Conservation (phyloP, 208 protist genomes). For the Acanthamoeba healyi region DNA sequence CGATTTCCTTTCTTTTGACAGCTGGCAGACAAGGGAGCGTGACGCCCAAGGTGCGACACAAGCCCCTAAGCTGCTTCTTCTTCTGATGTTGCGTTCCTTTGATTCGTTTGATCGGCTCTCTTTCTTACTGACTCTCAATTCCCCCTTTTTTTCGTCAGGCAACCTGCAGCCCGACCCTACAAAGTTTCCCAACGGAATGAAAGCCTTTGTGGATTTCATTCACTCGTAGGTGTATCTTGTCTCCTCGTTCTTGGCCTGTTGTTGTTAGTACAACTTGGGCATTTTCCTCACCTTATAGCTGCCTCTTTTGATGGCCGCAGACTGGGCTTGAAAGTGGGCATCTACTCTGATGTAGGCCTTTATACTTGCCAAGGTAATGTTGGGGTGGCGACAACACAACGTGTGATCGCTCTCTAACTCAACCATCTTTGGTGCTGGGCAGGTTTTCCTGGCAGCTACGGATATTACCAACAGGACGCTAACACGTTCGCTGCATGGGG, state of each 20-base stretch:
- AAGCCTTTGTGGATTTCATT: slow-evolving; percentile 78
- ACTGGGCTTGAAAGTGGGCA: slow-evolving; percentile 72
- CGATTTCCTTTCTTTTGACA: background rate
- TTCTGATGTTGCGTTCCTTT: background rate
- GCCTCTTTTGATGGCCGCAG: too few relatives aligned
- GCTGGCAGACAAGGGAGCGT: background rate
- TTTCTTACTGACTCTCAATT: background rate
- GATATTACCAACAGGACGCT: slow-evolving; percentile 64
- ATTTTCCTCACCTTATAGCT: too few relatives aligned
- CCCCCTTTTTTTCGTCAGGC: too few relatives aligned
- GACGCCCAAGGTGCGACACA: background rate
- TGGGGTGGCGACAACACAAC: background rate
- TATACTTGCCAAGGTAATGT: background rate
- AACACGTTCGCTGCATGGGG: slow-evolving; percentile 75
- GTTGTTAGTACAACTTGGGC: too few relatives aligned
- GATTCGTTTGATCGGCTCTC: too few relatives aligned
- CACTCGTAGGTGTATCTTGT: background rate
- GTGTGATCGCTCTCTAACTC: background rate
- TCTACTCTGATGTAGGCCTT: background rate
- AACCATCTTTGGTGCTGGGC: too few relatives aligned
- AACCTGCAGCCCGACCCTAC: slow-evolving; percentile 40
- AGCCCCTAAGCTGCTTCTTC: background rate
- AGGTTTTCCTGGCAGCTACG: slow-evolving; percentile 18
- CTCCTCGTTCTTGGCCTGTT: too few relatives aligned
- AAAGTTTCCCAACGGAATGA: slow-evolving; percentile 76